Percentiles rank a stretch among this genome's conserved stretches.
Conservation (phyloP, 2,329 filamentous ascomycete genomes). For the Colletotrichum camelliae region DNA sequence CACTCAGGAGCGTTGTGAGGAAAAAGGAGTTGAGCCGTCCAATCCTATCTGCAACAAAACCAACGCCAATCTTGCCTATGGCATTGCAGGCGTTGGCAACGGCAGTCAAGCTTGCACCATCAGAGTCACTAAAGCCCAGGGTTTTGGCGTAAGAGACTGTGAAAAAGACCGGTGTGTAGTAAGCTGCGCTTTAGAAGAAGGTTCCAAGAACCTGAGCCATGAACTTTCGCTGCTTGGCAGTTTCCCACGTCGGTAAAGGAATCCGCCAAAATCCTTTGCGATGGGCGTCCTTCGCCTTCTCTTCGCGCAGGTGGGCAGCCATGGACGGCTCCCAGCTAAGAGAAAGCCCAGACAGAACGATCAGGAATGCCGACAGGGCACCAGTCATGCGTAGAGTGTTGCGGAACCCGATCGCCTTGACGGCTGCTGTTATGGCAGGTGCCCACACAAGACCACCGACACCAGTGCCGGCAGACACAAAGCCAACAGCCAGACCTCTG, state of each 20-base stretch:
- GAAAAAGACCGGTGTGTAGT: neutral
- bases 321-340: neutral
- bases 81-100: constrained; percentile 44
- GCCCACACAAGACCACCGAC: constrained; percentile 40
- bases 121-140: constrained; percentile 37
- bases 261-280: neutral
- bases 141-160: neutral
- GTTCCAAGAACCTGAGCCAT: neutral
- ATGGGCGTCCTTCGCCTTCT: neutral
- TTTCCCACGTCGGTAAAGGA: neutral
- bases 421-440: constrained; percentile 17
- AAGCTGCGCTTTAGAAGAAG: neutral
- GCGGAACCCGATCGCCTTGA: neutral
- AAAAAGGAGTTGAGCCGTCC: constrained; percentile 39
- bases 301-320: neutral
- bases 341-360: rapidly evolving
- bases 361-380: neutral
- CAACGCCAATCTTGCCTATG: constrained; percentile 40
- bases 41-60: constrained; percentile 39
- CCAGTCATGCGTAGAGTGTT: neutral
- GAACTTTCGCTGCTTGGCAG: neutral
- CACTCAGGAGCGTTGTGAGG: neutral
- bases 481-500: constrained; percentile 41
- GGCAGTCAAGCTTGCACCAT: constrained; percentile 42
- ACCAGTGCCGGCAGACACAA: constrained; percentile 40